Evolutionary conservation across 2,329 filamentous ascomycete genomes (phyloP), one percentile per base, ranked within the genome.

Genomic region (Periconia sp.): DNA sequence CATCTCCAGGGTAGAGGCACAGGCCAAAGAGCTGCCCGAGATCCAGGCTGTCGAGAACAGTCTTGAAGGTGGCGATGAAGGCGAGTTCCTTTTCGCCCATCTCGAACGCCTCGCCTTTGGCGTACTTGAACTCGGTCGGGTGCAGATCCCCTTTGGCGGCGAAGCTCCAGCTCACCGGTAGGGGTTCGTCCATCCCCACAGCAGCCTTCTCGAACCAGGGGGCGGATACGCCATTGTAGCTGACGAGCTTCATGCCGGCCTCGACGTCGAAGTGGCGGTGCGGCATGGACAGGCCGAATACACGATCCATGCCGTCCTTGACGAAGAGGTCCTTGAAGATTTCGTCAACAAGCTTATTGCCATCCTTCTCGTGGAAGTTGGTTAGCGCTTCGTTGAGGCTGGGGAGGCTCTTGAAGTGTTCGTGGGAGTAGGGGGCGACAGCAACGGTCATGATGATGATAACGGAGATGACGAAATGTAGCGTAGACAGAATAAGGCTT

Each of bases 361-460:
- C 18, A 40, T 33, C 28, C 21, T 8, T 5, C 26, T 33, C 19
- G 28, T 10, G 10, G 28, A 40, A 40, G 28, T 16, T 22, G 28
- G 5, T 17, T 32, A 7, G 37, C 12, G 37, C 37, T 7, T 7
- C 19, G 18, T 40, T 33, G n/a, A 40, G 37, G n/a, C 17, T 31
- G 7, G 37, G 28, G 16, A 40, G 37, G 37, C 37, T 40, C 18
- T 40, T 7, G 21, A 40, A 40, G 16, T 38, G 24, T 10, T 30
- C 24, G 5, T 38, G 36, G 24, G 36, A 38, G 36, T 38, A 38
- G 12, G 36, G 25, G 24, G 36, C 36, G 36, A 38, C 12, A 30
- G 24, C 18, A 30, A 38, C 36, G 24, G 36, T 18, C 25, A 38
- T 38, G 15, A 38, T 38, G 22, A 36, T 25, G 26, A 18, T 9